A percentile compares a stretch with the other conserved stretches of the same genome.
Conservation (phyloP, 2,329 filamentous ascomycete genomes). For the Fusarium sp. region DNA sequence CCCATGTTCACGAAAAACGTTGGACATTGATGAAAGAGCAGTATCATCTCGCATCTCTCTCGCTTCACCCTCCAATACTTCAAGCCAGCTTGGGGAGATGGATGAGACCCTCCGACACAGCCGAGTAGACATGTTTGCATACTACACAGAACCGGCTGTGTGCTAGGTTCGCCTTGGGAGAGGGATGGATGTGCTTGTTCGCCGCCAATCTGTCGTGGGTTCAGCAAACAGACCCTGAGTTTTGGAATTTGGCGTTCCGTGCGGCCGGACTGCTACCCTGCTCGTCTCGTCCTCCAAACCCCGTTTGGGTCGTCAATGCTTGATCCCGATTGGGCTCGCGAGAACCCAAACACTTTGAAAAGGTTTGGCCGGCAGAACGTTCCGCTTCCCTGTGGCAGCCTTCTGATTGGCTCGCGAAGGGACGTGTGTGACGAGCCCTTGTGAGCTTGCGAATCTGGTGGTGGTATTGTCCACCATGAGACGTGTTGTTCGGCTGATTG, state of each 20-base stretch:
- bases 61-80: background rate
- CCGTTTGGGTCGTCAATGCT: slow-evolving; percentile 19
- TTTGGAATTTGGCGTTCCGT: slow-evolving; percentile 16
- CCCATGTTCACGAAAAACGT: background rate
- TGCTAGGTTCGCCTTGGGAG: background rate
- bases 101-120: background rate
- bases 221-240: slow-evolving; percentile 1
- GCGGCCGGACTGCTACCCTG: slow-evolving; percentile 17
- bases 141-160: background rate
- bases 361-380: slow-evolving; percentile 18
- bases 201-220: background rate
- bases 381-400: slow-evolving; percentile 12
- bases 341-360: slow-evolving; percentile 14
- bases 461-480: slow-evolving; percentile 15
- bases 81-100: background rate
- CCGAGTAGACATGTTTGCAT: background rate
- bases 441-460: slow-evolving; percentile 7
- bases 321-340: slow-evolving; percentile 25
- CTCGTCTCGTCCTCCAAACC: slow-evolving; percentile 10
- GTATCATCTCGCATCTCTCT: background rate
- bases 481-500: slow-evolving; percentile 1
- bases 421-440: slow-evolving; percentile 34
- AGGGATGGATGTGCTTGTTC: background rate
- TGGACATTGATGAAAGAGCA: background rate
- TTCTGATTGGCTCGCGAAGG: slow-evolving; percentile 26